Evolutionary conservation across 2,329 filamentous ascomycete species (phyloP).

Genomic region (Hymenoscyphus fructigenus): DNA sequence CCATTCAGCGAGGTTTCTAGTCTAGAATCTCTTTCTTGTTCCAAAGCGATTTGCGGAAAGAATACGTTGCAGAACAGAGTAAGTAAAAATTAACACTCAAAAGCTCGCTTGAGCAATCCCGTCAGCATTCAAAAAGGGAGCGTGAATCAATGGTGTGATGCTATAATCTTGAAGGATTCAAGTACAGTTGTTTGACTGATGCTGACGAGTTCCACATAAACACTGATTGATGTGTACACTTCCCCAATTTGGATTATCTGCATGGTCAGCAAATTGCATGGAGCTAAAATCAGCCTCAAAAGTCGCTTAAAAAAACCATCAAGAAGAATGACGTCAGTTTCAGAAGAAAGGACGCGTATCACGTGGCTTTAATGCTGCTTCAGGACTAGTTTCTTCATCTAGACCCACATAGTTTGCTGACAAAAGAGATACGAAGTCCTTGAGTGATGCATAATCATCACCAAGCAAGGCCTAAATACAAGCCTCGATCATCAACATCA

Average conservation of each 20-base stretch:
- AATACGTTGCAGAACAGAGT: too few species aligned
- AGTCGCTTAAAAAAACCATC: neutral
- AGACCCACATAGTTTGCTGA: neutral
- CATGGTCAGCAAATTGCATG: neutral
- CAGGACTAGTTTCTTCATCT: neutral
- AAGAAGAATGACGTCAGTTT: neutral
- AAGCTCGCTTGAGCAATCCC: too few species aligned
- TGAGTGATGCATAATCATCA: conserved; percentile 6
- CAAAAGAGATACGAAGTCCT: too few species aligned
- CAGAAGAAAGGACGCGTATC: neutral
- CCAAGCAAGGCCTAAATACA: conserved; percentile 4
- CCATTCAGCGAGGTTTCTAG: too few species aligned
- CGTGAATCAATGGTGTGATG: too few species aligned
- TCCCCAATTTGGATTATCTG: neutral
- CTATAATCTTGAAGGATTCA: neutral
- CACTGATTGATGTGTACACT: conserved; percentile 1
- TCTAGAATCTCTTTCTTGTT: too few species aligned
- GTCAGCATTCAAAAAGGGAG: too few species aligned
- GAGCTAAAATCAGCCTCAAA: neutral
- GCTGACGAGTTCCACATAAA: neutral
- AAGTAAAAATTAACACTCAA: too few species aligned
- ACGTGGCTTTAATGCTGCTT: neutral
- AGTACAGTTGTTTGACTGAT: neutral
- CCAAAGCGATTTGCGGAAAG: too few species aligned
- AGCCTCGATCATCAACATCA: conserved; percentile 4